Conservation (phyloP, 331 rosid species). For the Cydonia oblonga region DNA sequence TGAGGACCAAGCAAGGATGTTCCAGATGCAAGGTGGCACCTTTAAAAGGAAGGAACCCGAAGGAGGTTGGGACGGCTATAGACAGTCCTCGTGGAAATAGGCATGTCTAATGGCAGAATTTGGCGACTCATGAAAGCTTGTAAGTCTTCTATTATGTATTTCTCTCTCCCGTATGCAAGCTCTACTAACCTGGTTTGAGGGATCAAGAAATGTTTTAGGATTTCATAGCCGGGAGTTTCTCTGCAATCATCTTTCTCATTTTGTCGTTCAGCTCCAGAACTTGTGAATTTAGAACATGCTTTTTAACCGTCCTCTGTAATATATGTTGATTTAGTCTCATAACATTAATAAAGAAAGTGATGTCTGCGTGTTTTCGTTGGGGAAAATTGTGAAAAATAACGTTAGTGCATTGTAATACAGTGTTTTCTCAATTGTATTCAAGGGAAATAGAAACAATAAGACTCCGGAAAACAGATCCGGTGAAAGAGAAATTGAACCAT, state of each 20-base stretch:
- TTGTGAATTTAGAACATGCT: neutral
- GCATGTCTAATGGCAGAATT: slow-evolving; percentile 10
- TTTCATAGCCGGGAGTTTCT: neutral
- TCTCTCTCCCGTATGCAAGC: neutral
- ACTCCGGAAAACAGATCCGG: neutral
- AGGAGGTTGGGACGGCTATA: slow-evolving; percentile 79
- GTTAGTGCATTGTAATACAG: neutral
- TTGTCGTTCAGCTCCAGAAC: neutral
- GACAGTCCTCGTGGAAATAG: slow-evolving; percentile 64
- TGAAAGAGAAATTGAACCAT: neutral
- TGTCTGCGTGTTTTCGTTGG: neutral
- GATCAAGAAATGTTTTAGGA: neutral
- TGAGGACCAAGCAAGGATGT: slow-evolving; percentile 67
- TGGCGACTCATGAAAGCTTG: slow-evolving; percentile 8
- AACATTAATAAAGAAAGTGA: neutral
- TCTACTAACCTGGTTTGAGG: neutral
- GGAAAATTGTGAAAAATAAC: neutral
- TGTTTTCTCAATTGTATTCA: neutral
- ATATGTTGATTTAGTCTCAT: neutral
- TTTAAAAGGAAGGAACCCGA: slow-evolving; percentile 88
- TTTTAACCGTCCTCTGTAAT: neutral
- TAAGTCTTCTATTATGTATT: slow-evolving; percentile 2
- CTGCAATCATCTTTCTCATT: neutral
- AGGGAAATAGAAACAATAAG: neutral
- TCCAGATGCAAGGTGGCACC: slow-evolving; percentile 52